Evolutionary conservation across 352 stramenopile genomes (phyloP).

Genomic region (Pythium monospermum): DNA sequence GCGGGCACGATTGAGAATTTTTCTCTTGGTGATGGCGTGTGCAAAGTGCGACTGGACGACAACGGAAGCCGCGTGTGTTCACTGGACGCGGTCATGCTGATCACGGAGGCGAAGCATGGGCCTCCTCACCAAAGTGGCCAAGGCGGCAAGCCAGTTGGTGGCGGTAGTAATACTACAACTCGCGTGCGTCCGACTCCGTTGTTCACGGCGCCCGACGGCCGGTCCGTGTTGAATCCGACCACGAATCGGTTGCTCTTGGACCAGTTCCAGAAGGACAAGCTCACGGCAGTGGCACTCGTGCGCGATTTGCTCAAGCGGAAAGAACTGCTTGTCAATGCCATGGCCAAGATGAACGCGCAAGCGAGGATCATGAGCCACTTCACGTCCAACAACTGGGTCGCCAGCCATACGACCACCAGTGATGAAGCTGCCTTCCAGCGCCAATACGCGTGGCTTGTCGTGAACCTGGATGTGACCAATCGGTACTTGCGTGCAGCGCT

Average conservation of each 20-base stretch:
- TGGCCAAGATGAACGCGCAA: conserved; percentile 45
- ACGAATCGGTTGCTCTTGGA: conserved; percentile 1
- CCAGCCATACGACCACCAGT: conserved; percentile 17
- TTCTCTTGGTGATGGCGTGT: conserved; percentile 22
- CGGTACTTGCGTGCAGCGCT: conserved; percentile 45
- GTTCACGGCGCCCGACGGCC: too few species aligned
- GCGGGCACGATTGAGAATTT: conserved; percentile 31
- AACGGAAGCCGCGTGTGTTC: conserved; percentile 32
- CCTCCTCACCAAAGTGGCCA: too few species aligned
- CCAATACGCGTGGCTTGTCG: conserved; percentile 61
- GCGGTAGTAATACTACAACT: too few species aligned
- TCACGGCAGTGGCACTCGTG: conserved; percentile 41
- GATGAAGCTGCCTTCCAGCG: conserved; percentile 40
- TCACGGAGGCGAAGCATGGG: conserved; percentile 17
- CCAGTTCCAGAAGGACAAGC: conserved; percentile 31
- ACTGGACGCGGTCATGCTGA: conserved; percentile 55
- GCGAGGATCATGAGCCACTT: conserved; percentile 16
- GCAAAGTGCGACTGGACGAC: conserved; percentile 23
- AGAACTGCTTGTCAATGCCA: conserved; percentile 45
- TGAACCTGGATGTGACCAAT: conserved; percentile 69
- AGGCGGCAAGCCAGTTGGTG: too few species aligned
- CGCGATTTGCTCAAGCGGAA: conserved; percentile 69
- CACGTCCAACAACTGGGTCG: conserved; percentile 5
- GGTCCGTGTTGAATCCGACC: background rate
- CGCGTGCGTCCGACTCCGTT: too few species aligned